Percentiles rank a stretch among this genome's conserved stretches.
Evolutionary conservation across 257 asterid species (phyloP).

Genomic region (Fraxinus cuspidata): DNA sequence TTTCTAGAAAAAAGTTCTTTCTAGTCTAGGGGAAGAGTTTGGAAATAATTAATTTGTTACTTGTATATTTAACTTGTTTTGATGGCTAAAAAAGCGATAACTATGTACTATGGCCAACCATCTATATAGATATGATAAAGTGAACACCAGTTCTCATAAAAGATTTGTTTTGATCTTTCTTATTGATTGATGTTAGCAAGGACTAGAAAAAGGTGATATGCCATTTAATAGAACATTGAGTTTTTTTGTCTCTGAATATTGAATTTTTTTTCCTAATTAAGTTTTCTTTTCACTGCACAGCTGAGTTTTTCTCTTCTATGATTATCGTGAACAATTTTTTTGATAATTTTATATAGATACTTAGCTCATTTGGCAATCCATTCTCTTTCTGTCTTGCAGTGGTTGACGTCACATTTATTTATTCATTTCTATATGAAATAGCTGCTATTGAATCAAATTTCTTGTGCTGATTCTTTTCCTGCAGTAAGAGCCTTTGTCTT

Average conservation of each 20-base stretch:
- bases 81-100: background rate
- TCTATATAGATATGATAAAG: background rate
- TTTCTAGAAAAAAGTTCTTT: background rate
- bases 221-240: background rate
- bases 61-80: background rate
- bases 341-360: background rate
- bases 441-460: slow-evolving; percentile 6
- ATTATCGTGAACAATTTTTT: background rate
- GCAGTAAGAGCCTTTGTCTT: slow-evolving; percentile 88
- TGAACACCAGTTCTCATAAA: background rate
- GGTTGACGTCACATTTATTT: slow-evolving; percentile 6
- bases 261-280: background rate
- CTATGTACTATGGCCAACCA: background rate
- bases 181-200: background rate
- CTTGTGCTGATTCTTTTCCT: slow-evolving; percentile 20
- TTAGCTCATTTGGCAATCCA: background rate
- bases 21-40: background rate
- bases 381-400: background rate
- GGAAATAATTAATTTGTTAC: background rate
- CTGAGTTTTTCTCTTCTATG: background rate
- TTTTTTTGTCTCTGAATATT: background rate
- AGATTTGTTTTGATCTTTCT: background rate
- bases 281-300: background rate
- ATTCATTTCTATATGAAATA: slow-evolving; percentile 5
- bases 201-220: background rate